Percentiles rank a stretch among this genome's conserved stretches.
Evolutionary conservation across 768 basidiomycete species (phyloP).

Genomic region (Fistulinella prunicolor): DNA sequence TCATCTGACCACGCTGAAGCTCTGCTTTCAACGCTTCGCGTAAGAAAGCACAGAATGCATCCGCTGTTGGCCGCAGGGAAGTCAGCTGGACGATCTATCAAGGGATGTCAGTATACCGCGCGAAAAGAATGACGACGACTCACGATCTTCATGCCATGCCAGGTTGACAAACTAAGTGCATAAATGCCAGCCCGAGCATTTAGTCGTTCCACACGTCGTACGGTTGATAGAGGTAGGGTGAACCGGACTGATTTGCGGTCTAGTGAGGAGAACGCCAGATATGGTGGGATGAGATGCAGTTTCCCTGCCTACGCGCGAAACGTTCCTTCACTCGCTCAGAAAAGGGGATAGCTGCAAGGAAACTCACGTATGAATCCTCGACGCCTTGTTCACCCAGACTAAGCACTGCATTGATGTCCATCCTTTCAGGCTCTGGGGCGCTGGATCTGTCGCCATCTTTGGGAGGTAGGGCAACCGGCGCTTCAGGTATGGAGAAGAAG

Average conservation of each 20-base stretch:
- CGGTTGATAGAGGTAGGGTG: conserved; percentile 87
- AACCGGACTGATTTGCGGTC: conserved; percentile 92
- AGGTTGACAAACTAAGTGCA: conserved; percentile 89
- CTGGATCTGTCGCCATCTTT: conserved; percentile 24
- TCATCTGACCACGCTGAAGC: conserved; percentile 90
- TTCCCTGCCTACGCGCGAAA: conserved; percentile 70
- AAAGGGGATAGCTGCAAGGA: background rate
- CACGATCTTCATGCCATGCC: conserved; percentile 94
- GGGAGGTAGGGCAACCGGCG: conserved; percentile 15
- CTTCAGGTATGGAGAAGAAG: conserved; percentile 81
- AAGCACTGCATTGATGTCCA: conserved; percentile 89
- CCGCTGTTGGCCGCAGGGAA: conserved; percentile 88
- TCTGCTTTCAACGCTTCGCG: conserved; percentile 88
- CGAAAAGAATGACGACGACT: conserved; percentile 6
- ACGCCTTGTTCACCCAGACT: conserved; percentile 74
- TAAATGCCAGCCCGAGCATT: conserved; percentile 94
- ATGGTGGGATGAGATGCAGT: conserved; percentile 84
- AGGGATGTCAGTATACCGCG: conserved; percentile 5
- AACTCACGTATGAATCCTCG: conserved; percentile 90
- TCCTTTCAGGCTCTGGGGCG: conserved; percentile 51
- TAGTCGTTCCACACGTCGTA: conserved; percentile 90
- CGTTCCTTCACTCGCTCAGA: background rate
- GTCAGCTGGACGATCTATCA: conserved; percentile 88
- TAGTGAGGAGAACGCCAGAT: conserved; percentile 83
- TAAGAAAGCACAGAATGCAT: conserved; percentile 86